Evolutionary conservation across 2,329 filamentous ascomycete genomes (phyloP).

Genomic region (Claviceps sp.): DNA sequence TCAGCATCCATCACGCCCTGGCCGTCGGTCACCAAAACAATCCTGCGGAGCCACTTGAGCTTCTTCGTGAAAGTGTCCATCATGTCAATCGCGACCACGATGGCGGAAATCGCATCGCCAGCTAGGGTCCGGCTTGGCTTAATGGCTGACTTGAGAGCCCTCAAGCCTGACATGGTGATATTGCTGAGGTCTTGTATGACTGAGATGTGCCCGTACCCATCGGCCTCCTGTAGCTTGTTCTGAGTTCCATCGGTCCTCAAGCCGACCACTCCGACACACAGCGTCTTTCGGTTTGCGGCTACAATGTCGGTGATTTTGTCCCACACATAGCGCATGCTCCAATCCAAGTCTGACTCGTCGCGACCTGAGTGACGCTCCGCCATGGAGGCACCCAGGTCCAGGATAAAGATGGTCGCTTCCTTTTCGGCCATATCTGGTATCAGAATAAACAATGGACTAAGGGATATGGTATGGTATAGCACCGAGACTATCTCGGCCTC

Average conservation of each 20-base stretch:
- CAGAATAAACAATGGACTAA: neutral
- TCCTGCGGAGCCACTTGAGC: conserved; percentile 66
- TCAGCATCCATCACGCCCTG: conserved; percentile 59
- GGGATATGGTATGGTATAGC: neutral
- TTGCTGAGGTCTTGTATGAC: conserved; percentile 56
- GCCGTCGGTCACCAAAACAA: conserved; percentile 78
- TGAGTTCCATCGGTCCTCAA: conserved; percentile 66
- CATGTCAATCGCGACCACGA: conserved; percentile 79
- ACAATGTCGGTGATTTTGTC: conserved; percentile 67
- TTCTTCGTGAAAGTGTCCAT: conserved; percentile 69
- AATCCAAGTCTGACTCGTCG: conserved; percentile 70
- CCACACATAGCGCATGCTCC: conserved; percentile 85
- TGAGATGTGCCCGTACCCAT: conserved; percentile 69
- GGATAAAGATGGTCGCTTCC: conserved; percentile 81
- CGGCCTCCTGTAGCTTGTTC: conserved; percentile 54
- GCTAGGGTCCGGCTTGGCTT: conserved; percentile 51
- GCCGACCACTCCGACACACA: conserved; percentile 67
- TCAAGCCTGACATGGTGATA: conserved; percentile 54
- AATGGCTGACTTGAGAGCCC: conserved; percentile 48
- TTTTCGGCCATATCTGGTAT: conserved; percentile 63
- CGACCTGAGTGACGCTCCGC: conserved; percentile 57
- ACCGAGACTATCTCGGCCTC: too few relatives aligned
- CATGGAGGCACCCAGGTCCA: conserved; percentile 86
- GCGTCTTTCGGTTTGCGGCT: conserved; percentile 51
- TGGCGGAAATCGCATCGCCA: conserved; percentile 78